Conservation (phyloP, 495 filamentous ascomycete genomes). For the Aspergillus steynii region DNA sequence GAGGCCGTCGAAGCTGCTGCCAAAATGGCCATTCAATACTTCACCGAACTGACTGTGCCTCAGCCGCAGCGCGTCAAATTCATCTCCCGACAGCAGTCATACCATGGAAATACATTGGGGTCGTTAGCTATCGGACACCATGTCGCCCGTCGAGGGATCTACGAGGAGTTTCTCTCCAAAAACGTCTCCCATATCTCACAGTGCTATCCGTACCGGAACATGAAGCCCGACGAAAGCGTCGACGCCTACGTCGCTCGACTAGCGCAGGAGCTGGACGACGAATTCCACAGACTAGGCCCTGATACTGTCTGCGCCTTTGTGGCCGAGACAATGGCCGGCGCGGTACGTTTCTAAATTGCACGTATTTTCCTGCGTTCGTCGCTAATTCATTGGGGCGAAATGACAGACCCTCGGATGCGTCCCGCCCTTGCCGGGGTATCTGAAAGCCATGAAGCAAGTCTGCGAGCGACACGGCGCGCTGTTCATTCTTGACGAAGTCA, state of each 20-base stretch:
- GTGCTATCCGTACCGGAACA: constrained; percentile 62
- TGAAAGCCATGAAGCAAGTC: constrained; percentile 55
- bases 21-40: constrained; percentile 60
- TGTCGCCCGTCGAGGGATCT: constrained; percentile 55
- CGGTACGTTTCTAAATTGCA: constrained; percentile 28
- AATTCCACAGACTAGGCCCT: constrained; percentile 66
- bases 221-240: constrained; percentile 34
- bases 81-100: constrained; percentile 64
- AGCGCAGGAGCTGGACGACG: constrained; percentile 66
- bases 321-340: constrained; percentile 62
- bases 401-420: constrained; percentile 54
- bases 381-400: too few species aligned
- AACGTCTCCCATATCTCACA: constrained; percentile 62
- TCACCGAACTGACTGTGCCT: constrained; percentile 44
- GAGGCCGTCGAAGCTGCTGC: constrained; percentile 66
- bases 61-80: constrained; percentile 49
- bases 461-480: constrained; percentile 63
- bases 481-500: constrained; percentile 69
- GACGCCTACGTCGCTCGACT: constrained; percentile 52
- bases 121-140: constrained; percentile 63
- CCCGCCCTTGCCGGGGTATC: constrained; percentile 57
- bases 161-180: constrained; percentile 58
- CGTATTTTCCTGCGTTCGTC: not conserved
- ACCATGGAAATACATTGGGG: constrained; percentile 72
- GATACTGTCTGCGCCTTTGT: constrained; percentile 71